Evolutionary conservation across 2,329 filamentous ascomycete genomes (phyloP), one percentile per base, ranked within the genome.

Genomic region (Teratosphaeria nubilosa): DNA sequence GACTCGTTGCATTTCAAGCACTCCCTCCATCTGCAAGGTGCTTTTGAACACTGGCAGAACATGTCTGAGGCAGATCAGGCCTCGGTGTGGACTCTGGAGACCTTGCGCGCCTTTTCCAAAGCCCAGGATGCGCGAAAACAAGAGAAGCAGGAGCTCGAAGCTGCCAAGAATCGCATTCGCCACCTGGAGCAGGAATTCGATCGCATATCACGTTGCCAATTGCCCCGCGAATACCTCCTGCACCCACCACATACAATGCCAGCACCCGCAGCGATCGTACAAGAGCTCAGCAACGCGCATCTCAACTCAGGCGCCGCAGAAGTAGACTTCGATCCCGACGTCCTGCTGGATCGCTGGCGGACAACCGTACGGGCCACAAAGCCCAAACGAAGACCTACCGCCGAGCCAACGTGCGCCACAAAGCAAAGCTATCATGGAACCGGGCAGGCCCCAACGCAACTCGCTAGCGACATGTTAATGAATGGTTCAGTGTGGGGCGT

Each of bases 31-130:
- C 72, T 96, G 5, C 82, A 87, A n/a, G 83, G 86, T 14, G 85
- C 89, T 0, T 95, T 85, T 70, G 79, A 81, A 6, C 86, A 89
- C 50, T 97, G 91, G 91, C 82, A 82, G 55, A 77, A 77, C 1
- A 76, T 94, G 27, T 74, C 84, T 0, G 75, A 78, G n/a, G 62
- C 71, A 30, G 72, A 76, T 51, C 68, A 73, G 53, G 70, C 74
- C 53, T 72, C 75, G 34, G 71, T 70, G 31, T 80, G 77, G 77
- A 74, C 74, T 57, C 64, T 78, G 32, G 77, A 80, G 63, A 70
- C 76, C 16, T 65, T 78, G 53, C 74, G 77, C 48, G 74, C 75
- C 31, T 77, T 74, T 61, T 71, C 73, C n/a, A 72, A 72, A 16
- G 70, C 72, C 5, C 68, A 74, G 54, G 73, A 77, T 41, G 62